These are phyloP conservation scores for Acidomyces sp. DNA, from an alignment of 495 filamentous ascomycete species.

Conservation along the genomic window DNA sequence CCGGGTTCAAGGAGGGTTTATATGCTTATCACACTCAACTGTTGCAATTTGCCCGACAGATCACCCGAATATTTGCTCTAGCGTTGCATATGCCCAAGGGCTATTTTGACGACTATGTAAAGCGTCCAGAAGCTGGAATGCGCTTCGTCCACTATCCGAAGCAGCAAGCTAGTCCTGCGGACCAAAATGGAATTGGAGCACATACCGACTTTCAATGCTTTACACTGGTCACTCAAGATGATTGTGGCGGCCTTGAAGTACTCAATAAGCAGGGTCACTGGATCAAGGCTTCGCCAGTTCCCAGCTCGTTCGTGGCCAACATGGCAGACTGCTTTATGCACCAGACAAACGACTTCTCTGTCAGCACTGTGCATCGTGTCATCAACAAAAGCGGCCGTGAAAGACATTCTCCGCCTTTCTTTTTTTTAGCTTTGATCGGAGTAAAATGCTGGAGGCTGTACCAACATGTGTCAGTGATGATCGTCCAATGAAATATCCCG, in stretches of 20 bases:
- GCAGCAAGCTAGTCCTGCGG: slow-evolving; percentile 1
- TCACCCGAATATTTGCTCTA: slow-evolving; percentile 29
- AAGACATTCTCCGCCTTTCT: slow-evolving; percentile 19
- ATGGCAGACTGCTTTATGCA: slow-evolving; percentile 25
- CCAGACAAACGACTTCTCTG: slow-evolving; percentile 17
- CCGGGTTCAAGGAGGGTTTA: slow-evolving; percentile 7
- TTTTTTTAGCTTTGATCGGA: slow-evolving; percentile 1
- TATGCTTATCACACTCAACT: slow-evolving; percentile 1
- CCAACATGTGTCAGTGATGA: neutral
- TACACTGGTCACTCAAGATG: slow-evolving; percentile 18
- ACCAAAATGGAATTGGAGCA: slow-evolving; percentile 9
- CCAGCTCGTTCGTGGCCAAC: slow-evolving; percentile 42
- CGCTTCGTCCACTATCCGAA: slow-evolving; percentile 14
- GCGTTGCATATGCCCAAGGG: slow-evolving; percentile 31
- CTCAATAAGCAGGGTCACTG: slow-evolving; percentile 36
- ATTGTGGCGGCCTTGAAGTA: slow-evolving; percentile 38
- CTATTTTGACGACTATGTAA: slow-evolving; percentile 29
- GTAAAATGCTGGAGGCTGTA: neutral
- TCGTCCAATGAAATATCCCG: neutral
- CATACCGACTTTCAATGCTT: slow-evolving; percentile 21
- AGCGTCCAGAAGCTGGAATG: slow-evolving; percentile 11
- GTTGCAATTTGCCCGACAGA: slow-evolving; percentile 3
- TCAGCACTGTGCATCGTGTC: slow-evolving; percentile 19
- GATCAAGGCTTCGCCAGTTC: slow-evolving; percentile 37
- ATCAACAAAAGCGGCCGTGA: slow-evolving; percentile 12